phyloP scores from a whole-genome alignment of 805 yeast species.

The Wickerhamiella sorbophila region DNA sequence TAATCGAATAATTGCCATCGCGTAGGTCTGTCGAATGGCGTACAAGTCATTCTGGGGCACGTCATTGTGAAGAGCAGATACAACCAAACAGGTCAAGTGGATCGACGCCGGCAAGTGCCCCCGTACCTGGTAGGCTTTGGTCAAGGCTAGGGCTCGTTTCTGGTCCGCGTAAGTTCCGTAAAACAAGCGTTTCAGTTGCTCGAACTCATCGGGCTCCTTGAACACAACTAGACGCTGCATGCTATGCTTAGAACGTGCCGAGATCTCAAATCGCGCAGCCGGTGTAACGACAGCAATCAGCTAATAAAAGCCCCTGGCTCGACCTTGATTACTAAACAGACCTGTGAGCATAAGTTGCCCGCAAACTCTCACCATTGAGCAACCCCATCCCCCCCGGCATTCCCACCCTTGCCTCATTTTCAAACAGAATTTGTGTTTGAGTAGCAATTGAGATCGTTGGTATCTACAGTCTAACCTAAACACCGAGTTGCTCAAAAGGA shows the following conservation, averaged over 20 bases:
- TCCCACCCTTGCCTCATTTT: too few species aligned
- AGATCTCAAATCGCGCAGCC: neutral
- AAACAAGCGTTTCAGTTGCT: slow-evolving; percentile 12
- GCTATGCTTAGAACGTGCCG: too few species aligned
- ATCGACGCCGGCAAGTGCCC: slow-evolving; percentile 18
- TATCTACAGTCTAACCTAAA: too few species aligned
- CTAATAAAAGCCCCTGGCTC: neutral
- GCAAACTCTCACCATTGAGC: too few species aligned
- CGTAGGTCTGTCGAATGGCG: slow-evolving; percentile 17
- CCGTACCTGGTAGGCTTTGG: slow-evolving; percentile 17
- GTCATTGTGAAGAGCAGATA: slow-evolving; percentile 15
- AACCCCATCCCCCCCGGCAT: too few species aligned
- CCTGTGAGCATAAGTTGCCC: too few species aligned
- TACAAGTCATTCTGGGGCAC: slow-evolving; percentile 15
- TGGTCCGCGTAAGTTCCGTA: slow-evolving; percentile 14
- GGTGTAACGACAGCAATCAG: neutral
- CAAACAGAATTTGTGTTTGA: too few species aligned
- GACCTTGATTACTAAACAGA: too few species aligned
- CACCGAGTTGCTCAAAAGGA: too few species aligned
- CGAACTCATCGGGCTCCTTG: slow-evolving; percentile 9
- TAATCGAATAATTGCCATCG: slow-evolving; percentile 51
- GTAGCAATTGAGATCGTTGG: too few species aligned
- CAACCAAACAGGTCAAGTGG: slow-evolving; percentile 17
- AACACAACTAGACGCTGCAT: slow-evolving; percentile 15
- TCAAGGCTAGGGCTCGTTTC: slow-evolving; percentile 13